A percentile compares a stretch with the other conserved stretches of the same genome.
Conservation (phyloP, 495 filamentous ascomycete species). For the Tuber magnatum region DNA sequence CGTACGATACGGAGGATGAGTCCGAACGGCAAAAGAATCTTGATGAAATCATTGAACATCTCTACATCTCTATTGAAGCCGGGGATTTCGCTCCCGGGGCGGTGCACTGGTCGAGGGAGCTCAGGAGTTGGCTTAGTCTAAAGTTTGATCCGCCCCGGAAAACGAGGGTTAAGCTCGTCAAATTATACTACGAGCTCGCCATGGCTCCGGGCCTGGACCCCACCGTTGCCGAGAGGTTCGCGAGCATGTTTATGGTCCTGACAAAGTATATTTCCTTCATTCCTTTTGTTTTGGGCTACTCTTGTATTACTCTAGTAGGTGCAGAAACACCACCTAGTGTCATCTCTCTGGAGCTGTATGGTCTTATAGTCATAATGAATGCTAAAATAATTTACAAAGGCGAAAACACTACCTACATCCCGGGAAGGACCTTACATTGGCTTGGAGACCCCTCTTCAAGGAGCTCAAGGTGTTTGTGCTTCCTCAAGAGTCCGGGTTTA, state of each 20-base stretch:
- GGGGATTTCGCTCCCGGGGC: constrained; percentile 92
- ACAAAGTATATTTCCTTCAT: constrained; percentile 62
- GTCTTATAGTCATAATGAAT: constrained; percentile 37
- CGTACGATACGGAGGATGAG: constrained; percentile 76
- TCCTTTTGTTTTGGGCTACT: constrained; percentile 35
- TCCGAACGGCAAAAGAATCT: constrained; percentile 64
- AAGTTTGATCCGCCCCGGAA: constrained; percentile 91
- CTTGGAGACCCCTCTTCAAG: constrained; percentile 88
- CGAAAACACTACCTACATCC: constrained; percentile 92
- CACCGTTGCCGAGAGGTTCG: constrained; percentile 76
- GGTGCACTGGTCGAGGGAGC: constrained; percentile 93
- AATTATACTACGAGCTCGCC: constrained; percentile 87
- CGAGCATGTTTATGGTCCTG: constrained; percentile 90
- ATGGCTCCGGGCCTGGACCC: constrained; percentile 84
- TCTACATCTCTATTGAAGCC: constrained; percentile 82
- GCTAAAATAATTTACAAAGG: constrained; percentile 48
- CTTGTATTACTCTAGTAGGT: constrained; percentile 21
- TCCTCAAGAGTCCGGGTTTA: constrained; percentile 65
- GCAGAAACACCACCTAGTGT: constrained; percentile 36
- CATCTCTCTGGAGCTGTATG: constrained; percentile 35
- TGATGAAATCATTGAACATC: constrained; percentile 77
- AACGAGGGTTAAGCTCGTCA: constrained; percentile 73
- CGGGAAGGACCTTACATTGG: constrained; percentile 75
- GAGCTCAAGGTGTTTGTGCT: constrained; percentile 85
- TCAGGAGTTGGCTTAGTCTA: constrained; percentile 86